Conservation (phyloP, 805 yeast species). For the Yamadazyma scolyti region DNA sequence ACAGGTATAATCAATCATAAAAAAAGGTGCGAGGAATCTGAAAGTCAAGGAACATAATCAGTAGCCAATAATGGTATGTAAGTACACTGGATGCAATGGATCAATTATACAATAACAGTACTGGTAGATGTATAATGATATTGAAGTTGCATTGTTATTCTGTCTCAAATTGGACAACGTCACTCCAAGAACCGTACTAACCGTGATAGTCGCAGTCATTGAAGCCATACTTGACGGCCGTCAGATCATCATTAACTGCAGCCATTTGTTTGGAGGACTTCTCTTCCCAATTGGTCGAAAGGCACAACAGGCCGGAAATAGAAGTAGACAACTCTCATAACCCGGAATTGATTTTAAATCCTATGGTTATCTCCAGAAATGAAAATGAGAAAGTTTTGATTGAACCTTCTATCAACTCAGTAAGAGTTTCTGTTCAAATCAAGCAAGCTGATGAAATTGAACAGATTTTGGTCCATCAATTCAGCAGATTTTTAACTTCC, state of each 20-base stretch:
- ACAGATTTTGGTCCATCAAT: conserved; percentile 88
- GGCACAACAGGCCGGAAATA: conserved; percentile 96
- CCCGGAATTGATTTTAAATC: conserved; percentile 80
- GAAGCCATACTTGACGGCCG: conserved; percentile 92
- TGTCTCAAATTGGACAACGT: too few species aligned
- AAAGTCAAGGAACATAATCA: too few species aligned
- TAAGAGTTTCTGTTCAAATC: conserved; percentile 85
- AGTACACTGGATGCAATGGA: too few species aligned
- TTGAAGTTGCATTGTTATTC: too few species aligned
- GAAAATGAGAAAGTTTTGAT: conserved; percentile 90
- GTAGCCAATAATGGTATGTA: too few species aligned
- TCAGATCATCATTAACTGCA: conserved; percentile 87
- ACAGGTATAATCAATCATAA: too few species aligned
- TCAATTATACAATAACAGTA: too few species aligned
- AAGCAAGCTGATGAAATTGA: conserved; percentile 98
- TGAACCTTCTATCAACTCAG: conserved; percentile 91
- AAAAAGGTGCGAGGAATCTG: too few species aligned
- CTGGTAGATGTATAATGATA: too few species aligned
- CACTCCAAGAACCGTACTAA: conserved; percentile 3
- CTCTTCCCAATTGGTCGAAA: conserved; percentile 91
- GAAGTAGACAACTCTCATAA: conserved; percentile 73
- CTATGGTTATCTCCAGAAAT: conserved; percentile 87
- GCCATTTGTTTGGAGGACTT: conserved; percentile 91
- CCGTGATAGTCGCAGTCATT: conserved; percentile 81
- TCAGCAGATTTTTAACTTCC: conserved; percentile 87